Conservation (phyloP, 2,329 filamentous ascomycete species). For the Orbilia javanica region DNA sequence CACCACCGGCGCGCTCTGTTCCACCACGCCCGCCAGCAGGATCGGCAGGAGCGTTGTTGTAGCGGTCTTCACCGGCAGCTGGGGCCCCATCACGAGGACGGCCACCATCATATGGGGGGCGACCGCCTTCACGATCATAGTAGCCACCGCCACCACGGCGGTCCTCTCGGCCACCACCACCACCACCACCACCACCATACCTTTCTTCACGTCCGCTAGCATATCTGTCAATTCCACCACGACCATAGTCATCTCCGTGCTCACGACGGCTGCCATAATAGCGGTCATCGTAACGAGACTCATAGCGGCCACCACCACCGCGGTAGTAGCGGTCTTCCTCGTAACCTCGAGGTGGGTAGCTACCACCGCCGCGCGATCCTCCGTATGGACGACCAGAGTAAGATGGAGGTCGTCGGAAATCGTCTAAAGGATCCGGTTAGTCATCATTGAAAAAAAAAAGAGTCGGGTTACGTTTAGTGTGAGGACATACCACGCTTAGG, state of each 20-base stretch:
- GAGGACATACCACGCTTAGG: slow-evolving; percentile 87
- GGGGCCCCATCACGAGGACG: slow-evolving; percentile 64
- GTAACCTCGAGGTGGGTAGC: slow-evolving; percentile 65
- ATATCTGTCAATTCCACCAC: slow-evolving; percentile 68
- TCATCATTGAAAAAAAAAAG: slow-evolving; percentile 61
- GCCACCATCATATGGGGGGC: slow-evolving; percentile 61
- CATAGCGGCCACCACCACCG: slow-evolving; percentile 66
- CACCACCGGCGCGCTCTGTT: slow-evolving; percentile 63
- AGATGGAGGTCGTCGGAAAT: slow-evolving; percentile 68
- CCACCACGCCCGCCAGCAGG: slow-evolving; percentile 64
- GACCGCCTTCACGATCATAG: slow-evolving; percentile 69
- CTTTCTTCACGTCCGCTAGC: slow-evolving; percentile 66
- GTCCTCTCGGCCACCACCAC: slow-evolving; percentile 62
- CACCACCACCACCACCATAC: slow-evolving; percentile 64
- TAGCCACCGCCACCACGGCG: slow-evolving; percentile 65
- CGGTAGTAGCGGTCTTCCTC: slow-evolving; percentile 67
- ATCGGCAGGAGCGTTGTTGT: slow-evolving; percentile 59
- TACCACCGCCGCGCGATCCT: slow-evolving; percentile 67
- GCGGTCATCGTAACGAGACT: slow-evolving; percentile 73
- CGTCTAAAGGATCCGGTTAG: slow-evolving; percentile 66
- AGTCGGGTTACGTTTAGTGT: not conserved
- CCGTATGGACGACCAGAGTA: slow-evolving; percentile 66
- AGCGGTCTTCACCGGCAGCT: slow-evolving; percentile 62
- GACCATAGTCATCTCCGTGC: slow-evolving; percentile 58
- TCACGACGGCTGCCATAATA: slow-evolving; percentile 64